Base-by-base conservation (phyloP, 139 green algal species). In the Nannochloris sp. region DNA sequence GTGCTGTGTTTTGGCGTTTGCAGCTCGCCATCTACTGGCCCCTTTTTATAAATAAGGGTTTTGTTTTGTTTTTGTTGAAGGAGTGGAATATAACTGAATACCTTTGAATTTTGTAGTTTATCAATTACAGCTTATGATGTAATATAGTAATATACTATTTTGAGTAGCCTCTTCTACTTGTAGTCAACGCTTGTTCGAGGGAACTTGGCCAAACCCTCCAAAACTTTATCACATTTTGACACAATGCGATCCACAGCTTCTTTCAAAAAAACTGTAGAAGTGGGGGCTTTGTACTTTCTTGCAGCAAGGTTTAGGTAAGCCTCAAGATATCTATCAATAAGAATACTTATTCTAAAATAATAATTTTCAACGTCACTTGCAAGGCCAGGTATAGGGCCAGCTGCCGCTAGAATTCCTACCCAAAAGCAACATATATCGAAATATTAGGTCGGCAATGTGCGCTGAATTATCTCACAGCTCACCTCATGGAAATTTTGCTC, bases 151-250 rank as follows among this genome's bases (percentile, higher is more conserved):
- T n/a, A n/a, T n/a, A n/a, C n/a, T n/a, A n/a, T n/a, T n/a, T n/a
- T n/a, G n/a, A n/a, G n/a, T n/a, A n/a, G n/a, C n/a, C n/a, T 51
- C 42, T 19, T 19, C 19, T 19, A 19, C 19, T 12, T 12, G 37
- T 45, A 45, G 5, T 60, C 15, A 44, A 60, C 37, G 14, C 8
- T 27, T 14, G 24, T 19, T 9, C 4, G 5, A 14, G 31, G 15
- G 30, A 67, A 77, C 27, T n/a, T 35, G n/a, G 64, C 54, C 34
- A 96, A 62, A 46, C 78, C 75, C 44, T 83, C 65, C 25, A 82
- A 68, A 54, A 95, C 72, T 45, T 72, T 79, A 45, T 86, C 70
- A 25, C 81, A 88, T 75, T 97, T 97, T n/a, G 66, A 70, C 2
- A 65, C 19, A 32, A 97, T 77, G 6, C 89, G 68, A 24, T 86